Conservation (phyloP, 805 yeast species). For the Pichia gijzeniarum region DNA sequence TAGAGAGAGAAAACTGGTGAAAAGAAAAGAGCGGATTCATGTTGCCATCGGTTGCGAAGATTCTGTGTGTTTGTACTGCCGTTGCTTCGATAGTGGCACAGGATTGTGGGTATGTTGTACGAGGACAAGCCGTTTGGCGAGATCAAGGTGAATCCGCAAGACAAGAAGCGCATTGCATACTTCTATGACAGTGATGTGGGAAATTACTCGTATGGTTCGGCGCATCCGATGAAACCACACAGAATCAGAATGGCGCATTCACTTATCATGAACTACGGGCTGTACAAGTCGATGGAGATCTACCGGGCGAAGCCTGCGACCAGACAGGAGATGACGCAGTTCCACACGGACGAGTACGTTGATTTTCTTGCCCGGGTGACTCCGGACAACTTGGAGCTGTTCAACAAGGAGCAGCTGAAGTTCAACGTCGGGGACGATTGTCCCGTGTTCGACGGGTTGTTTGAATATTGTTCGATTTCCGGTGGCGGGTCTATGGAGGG, state of each 20-base stretch:
- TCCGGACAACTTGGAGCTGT: constrained; percentile 85
- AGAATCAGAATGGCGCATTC: constrained; percentile 98
- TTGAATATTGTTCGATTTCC: constrained; percentile 68
- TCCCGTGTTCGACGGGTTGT: constrained; percentile 75
- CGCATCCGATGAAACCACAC: constrained; percentile 99
- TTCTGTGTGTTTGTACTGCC: background rate
- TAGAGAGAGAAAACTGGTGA: no score
- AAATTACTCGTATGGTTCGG: constrained; percentile 96
- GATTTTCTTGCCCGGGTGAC: constrained; percentile 87
- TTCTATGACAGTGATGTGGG: constrained; percentile 92
- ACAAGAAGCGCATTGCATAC: constrained; percentile 62
- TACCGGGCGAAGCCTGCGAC: constrained; percentile 97
- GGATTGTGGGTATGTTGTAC: constrained; percentile 32
- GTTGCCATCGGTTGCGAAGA: background rate
- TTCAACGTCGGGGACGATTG: constrained; percentile 97
- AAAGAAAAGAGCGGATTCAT: background rate
- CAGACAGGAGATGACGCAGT: constrained; percentile 95
- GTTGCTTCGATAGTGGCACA: no score
- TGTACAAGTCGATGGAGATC: constrained; percentile 94
- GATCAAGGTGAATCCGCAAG: constrained; percentile 47
- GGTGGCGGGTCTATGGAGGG: constrained; percentile 93
- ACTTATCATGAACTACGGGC: constrained; percentile 91
- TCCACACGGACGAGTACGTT: constrained; percentile 95
- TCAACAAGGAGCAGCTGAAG: constrained; percentile 80
- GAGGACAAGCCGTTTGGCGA: constrained; percentile 59